Evolutionary conservation across 2,329 filamentous ascomycete genomes (phyloP), one percentile per base, ranked within the genome.

Genomic region (Aspergillus quadrilineatus): DNA sequence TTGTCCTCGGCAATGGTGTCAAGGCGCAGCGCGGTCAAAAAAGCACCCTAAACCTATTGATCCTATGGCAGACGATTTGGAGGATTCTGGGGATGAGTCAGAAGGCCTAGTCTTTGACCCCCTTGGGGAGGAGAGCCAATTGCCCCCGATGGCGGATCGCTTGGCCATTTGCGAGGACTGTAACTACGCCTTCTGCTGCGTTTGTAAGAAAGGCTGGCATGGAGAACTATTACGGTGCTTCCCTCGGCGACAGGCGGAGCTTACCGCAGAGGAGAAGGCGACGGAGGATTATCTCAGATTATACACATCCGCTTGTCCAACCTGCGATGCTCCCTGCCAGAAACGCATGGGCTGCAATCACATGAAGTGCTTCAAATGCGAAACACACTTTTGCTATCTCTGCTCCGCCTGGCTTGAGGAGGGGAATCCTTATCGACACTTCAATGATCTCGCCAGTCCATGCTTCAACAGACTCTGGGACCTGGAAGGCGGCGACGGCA

Each of bases 301-400:
- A 60, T 87, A 96, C 75, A 95, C 92, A 0, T 91, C 91, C 9
- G 86, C 89, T 1, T 99, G 94, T 69, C 92, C 94, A 9, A 93
- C 91, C 4, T 99, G 94, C 75, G 85, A 81, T 30, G 87, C 89
- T 1, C 90, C 90, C 0, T 88, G 88, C 22, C 90, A 96, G 71
- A 99, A 99, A 79, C 90, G 89, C 1, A 86, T 90, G 68, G 94
- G 94, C 39, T 99, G 94, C 80, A 97, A 97, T 73, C 92, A 97
- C 74, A 97, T 97, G 92, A 89, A 88, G 49, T 97, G 93, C 75
- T 90, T 88, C 72, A 87, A 90, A 61, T 99, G 94, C 78, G 82
- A 88, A 50, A 89, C 90, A 2, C 93, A 97, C 73, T 97, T 97
- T 71, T 99, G 94, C 77, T 97, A 97, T 65, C 82, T 97, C 1